Evolutionary conservation across 495 filamentous ascomycete genomes (phyloP).

Genomic region (Xylaria palmicola): DNA sequence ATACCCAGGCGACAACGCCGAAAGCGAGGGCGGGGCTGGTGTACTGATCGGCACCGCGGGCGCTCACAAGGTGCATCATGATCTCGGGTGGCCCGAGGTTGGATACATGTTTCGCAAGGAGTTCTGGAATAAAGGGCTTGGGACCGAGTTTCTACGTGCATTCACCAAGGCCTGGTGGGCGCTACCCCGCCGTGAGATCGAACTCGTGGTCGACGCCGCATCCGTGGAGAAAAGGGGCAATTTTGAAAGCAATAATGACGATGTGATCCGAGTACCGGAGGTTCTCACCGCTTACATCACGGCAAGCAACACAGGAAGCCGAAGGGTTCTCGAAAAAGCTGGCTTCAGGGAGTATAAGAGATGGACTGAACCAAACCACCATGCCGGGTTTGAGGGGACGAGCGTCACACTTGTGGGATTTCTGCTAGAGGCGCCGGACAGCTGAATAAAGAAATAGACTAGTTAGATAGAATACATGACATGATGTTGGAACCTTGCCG

Average conservation of each 20-base stretch:
- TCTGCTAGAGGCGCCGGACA: conserved; percentile 12
- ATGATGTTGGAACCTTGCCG: not conserved
- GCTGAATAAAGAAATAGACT: conserved; percentile 6
- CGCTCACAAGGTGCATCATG: not conserved
- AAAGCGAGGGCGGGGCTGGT: conserved; percentile 15
- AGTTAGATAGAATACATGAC: too few relatives aligned
- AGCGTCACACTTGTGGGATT: conserved; percentile 13
- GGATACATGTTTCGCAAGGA: conserved; percentile 40
- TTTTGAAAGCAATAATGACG: not conserved
- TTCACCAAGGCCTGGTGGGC: conserved; percentile 32
- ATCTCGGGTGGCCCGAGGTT: conserved; percentile 32
- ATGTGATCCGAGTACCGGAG: conserved; percentile 25
- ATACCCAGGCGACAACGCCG: conserved; percentile 25
- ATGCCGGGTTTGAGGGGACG: not conserved
- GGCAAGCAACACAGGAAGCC: conserved; percentile 27
- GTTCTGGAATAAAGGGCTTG: conserved; percentile 37
- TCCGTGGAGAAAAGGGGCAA: conserved; percentile 20
- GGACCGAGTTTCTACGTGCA: conserved; percentile 37
- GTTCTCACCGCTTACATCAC: conserved; percentile 31
- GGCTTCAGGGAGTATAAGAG: conserved; percentile 34
- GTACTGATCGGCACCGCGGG: conserved; percentile 29
- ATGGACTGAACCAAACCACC: conserved; percentile 27
- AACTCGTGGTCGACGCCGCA: conserved; percentile 25
- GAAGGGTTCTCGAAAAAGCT: conserved; percentile 34
- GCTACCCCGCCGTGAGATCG: conserved; percentile 34